Evolutionary conservation across 1,139 yeast species (phyloP).

Genomic region (Fermentozyma sake): DNA sequence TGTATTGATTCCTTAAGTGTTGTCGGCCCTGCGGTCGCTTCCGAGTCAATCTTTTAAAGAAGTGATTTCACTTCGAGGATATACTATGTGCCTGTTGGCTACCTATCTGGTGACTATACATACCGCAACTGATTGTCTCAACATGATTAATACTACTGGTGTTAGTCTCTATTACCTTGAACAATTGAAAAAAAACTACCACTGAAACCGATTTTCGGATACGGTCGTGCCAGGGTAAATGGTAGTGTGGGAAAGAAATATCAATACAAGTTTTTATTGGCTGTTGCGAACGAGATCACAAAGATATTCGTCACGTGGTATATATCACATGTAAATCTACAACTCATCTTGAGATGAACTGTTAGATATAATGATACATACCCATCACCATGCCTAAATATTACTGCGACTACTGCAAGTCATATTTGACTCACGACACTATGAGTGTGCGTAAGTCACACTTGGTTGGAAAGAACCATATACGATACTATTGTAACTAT

Average conservation of each 20-base stretch:
- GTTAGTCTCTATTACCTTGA: too few species aligned
- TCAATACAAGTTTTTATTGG: conserved; percentile 11
- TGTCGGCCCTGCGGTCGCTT: too few species aligned
- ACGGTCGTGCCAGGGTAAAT: too few species aligned
- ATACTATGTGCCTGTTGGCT: too few species aligned
- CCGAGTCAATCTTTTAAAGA: too few species aligned
- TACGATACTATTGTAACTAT: conserved; percentile 70
- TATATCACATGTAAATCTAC: background rate
- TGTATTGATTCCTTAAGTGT: too few species aligned
- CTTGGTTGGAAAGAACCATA: conserved; percentile 74
- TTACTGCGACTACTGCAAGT: conserved; percentile 85
- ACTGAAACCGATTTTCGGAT: too few species aligned
- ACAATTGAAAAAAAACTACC: too few species aligned
- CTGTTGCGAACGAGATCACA: conserved; percentile 3
- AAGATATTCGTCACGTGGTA: conserved; percentile 6
- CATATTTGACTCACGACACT: conserved; percentile 85
- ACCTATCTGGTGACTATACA: too few species aligned
- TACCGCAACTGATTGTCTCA: conserved; percentile 43
- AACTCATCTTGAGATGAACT: background rate
- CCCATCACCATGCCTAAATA: conserved; percentile 46
- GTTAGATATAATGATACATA: too few species aligned
- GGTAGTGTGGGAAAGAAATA: too few species aligned
- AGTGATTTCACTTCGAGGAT: too few species aligned
- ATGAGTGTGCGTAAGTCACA: conserved; percentile 84
- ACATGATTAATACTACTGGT: conserved; percentile 23